phyloP scores from a whole-genome alignment of 345 rosid genomes.

The Syzygium grande region DNA sequence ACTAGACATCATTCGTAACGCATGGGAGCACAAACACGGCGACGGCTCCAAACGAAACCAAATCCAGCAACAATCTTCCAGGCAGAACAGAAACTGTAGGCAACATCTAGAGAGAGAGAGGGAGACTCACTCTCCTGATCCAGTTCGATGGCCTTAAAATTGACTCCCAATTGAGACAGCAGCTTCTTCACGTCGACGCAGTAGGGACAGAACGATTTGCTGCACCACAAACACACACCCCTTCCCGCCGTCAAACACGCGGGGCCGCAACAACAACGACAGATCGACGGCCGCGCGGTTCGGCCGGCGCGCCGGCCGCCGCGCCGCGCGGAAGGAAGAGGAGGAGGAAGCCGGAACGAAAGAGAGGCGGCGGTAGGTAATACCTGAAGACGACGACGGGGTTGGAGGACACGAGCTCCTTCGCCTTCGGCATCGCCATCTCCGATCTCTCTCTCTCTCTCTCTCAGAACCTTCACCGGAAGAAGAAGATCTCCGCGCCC shows the following conservation, averaged over 20 bases:
- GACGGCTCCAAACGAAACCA: not conserved
- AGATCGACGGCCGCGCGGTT: not conserved
- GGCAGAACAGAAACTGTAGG: not conserved
- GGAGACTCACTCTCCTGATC: slow-evolving; percentile 44
- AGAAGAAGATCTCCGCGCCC: not conserved
- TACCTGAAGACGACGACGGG: slow-evolving; percentile 78
- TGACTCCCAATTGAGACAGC: slow-evolving; percentile 41
- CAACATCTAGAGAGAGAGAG: not conserved
- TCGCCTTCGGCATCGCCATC: slow-evolving; percentile 55
- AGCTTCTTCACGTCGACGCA: slow-evolving; percentile 61
- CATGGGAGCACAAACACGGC: not conserved
- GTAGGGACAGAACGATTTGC: slow-evolving; percentile 64
- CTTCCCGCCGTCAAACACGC: not conserved
- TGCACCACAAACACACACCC: slow-evolving; percentile 9
- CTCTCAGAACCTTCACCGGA: not conserved
- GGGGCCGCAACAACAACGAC: not conserved
- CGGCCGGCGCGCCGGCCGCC: too few species aligned
- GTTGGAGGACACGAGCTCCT: slow-evolving; percentile 46
- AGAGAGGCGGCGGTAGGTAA: too few species aligned
- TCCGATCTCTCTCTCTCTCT: not conserved
- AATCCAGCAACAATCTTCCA: not conserved
- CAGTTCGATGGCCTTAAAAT: slow-evolving; percentile 46
- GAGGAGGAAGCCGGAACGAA: not conserved
- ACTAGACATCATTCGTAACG: not conserved
- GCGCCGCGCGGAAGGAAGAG: not conserved